Percentiles rank a stretch among this genome's conserved stretches.
phyloP scores from a whole-genome alignment of 495 filamentous ascomycete genomes.

The Daldinia bambusicola region DNA sequence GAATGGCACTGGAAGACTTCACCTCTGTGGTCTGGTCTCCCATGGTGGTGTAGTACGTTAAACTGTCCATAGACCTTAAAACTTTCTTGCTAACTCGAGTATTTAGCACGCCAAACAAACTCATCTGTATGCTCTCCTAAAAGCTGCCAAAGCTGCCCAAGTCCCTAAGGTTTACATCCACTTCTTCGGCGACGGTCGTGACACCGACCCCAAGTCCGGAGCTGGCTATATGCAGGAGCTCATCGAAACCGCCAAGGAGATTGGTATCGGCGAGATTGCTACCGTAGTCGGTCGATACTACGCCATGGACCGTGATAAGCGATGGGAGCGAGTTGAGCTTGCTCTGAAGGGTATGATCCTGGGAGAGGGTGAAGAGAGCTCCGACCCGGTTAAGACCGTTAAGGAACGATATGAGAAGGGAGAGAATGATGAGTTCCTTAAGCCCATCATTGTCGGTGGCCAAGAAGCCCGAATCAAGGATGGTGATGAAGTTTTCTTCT shows the following conservation, averaged over 20 bases:
- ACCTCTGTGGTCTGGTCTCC: slow-evolving; percentile 88
- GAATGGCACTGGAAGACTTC: slow-evolving; percentile 88
- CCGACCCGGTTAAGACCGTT: slow-evolving; percentile 86
- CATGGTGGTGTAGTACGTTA: slow-evolving; percentile 85
- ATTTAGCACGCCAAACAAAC: slow-evolving; percentile 87
- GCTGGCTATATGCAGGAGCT: slow-evolving; percentile 87
- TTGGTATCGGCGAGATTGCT: slow-evolving; percentile 87
- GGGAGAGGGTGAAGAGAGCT: slow-evolving; percentile 86
- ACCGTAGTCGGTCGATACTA: slow-evolving; percentile 97
- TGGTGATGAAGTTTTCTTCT: slow-evolving; percentile 96
- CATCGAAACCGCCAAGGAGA: slow-evolving; percentile 78
- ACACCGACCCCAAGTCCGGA: slow-evolving; percentile 95
- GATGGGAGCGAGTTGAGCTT: slow-evolving; percentile 94
- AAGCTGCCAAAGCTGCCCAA: slow-evolving; percentile 85
- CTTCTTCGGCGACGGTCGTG: slow-evolving; percentile 98
- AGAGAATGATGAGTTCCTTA: slow-evolving; percentile 97
- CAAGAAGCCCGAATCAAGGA: slow-evolving; percentile 86
- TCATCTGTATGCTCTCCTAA: slow-evolving; percentile 85
- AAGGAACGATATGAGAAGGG: slow-evolving; percentile 85
- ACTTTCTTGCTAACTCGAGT: slow-evolving; percentile 25
- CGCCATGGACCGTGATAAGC: slow-evolving; percentile 99
- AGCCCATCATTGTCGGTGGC: slow-evolving; percentile 94
- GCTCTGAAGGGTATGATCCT: slow-evolving; percentile 85
- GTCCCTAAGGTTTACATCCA: slow-evolving; percentile 95
- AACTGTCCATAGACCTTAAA: neutral